Conservation (phyloP, 2,329 filamentous ascomycete genomes). For the Exophiala dermatitidis region DNA sequence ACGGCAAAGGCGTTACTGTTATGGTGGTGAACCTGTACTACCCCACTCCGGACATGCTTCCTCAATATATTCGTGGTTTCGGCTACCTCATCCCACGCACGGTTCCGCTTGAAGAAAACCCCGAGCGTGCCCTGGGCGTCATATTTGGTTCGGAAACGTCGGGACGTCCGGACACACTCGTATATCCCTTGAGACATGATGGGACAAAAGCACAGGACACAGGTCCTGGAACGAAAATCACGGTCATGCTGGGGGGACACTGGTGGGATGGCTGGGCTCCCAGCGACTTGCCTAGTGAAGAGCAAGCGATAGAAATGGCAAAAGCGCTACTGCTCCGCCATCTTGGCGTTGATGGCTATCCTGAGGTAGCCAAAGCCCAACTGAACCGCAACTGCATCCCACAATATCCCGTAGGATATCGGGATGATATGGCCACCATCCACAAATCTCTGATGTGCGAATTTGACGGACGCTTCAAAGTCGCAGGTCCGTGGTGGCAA, state of each 20-base stretch:
- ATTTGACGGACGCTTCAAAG: conserved; percentile 58
- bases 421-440: conserved; percentile 51
- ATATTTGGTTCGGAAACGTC: conserved; percentile 75
- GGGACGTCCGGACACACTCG: conserved; percentile 11
- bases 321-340: conserved; percentile 64
- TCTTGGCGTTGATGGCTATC: conserved; percentile 59
- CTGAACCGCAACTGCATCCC: conserved; percentile 71
- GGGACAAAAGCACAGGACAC: conserved; percentile 45
- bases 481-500: conserved; percentile 51
- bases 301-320: conserved; percentile 64
- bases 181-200: not conserved
- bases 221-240: conserved; percentile 68
- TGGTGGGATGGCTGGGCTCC: conserved; percentile 65
- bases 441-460: conserved; percentile 47
- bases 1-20: conserved; percentile 60
- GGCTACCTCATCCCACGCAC: conserved; percentile 84
- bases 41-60: conserved; percentile 55
- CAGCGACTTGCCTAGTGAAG: conserved; percentile 53
- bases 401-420: conserved; percentile 78
- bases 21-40: conserved; percentile 93
- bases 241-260: conserved; percentile 91
- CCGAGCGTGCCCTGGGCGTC: conserved; percentile 77
- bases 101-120: conserved; percentile 63
- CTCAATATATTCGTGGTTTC: conserved; percentile 57
- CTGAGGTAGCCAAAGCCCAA: conserved; percentile 54